phyloP scores from a whole-genome alignment of 495 filamentous ascomycete species.

The Hamigera avellanea region DNA sequence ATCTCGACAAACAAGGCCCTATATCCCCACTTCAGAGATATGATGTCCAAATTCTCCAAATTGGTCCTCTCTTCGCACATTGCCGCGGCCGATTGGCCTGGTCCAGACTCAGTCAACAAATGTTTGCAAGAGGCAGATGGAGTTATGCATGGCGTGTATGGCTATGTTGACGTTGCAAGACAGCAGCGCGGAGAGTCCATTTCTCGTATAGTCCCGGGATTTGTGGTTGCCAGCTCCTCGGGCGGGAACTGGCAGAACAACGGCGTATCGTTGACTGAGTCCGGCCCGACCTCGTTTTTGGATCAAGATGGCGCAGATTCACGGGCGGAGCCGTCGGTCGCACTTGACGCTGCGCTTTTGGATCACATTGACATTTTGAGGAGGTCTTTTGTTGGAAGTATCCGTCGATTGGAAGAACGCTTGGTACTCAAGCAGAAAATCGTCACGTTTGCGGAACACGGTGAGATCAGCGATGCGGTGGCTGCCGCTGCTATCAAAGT shows the following conservation, averaged over 20 bases:
- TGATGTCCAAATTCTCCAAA: constrained; percentile 99
- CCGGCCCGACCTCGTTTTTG: constrained; percentile 64
- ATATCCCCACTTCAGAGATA: constrained; percentile 95
- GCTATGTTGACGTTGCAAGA: constrained; percentile 88
- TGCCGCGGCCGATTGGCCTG: constrained; percentile 84
- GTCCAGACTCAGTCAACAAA: constrained; percentile 77
- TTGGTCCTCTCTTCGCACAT: constrained; percentile 97
- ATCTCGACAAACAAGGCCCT: constrained; percentile 94
- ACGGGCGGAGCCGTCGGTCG: constrained; percentile 56
- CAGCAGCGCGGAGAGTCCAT: constrained; percentile 86
- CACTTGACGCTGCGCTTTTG: constrained; percentile 63
- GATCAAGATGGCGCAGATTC: constrained; percentile 66
- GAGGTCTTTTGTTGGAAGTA: constrained; percentile 64
- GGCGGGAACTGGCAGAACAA: constrained; percentile 95
- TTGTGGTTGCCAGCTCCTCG: constrained; percentile 67
- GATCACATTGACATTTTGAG: constrained; percentile 78
- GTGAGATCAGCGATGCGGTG: constrained; percentile 60
- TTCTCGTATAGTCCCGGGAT: constrained; percentile 80
- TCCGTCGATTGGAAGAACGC: constrained; percentile 76
- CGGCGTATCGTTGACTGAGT: constrained; percentile 55
- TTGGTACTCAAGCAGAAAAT: constrained; percentile 67
- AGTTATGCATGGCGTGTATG: constrained; percentile 83
- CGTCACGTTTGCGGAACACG: constrained; percentile 57
- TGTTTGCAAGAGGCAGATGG: constrained; percentile 94
- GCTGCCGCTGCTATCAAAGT: constrained; percentile 66